Conservation (phyloP, 805 yeast species). For the Metschnikowia picachoensis region DNA sequence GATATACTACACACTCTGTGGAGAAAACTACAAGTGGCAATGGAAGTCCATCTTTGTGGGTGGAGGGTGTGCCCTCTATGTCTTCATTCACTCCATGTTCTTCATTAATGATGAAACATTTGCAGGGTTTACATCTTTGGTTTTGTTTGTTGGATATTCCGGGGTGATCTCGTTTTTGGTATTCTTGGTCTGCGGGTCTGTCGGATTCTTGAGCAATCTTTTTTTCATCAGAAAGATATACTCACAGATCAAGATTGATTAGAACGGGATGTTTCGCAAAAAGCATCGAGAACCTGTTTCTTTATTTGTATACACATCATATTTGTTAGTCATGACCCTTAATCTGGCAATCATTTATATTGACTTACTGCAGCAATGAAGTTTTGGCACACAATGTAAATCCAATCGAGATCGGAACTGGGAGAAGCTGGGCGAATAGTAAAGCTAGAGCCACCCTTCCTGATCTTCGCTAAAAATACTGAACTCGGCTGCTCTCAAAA, state of each 20-base stretch:
- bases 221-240: slow-evolving; percentile 76
- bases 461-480: slow-evolving; percentile 29
- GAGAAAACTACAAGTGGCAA: slow-evolving; percentile 96
- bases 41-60: slow-evolving; percentile 88
- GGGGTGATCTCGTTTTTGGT: slow-evolving; percentile 62
- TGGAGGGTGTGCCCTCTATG: slow-evolving; percentile 84
- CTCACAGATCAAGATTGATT: slow-evolving; percentile 80
- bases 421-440: not conserved
- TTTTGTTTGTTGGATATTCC: slow-evolving; percentile 82
- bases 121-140: slow-evolving; percentile 71
- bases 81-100: slow-evolving; percentile 72
- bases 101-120: slow-evolving; percentile 61
- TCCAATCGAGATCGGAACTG: not conserved
- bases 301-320: too few species aligned
- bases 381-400: not conserved
- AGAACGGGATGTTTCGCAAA: not conserved
- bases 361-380: too few species aligned
- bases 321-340: too few species aligned
- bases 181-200: slow-evolving; percentile 81
- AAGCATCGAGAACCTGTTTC: too few species aligned
- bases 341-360: too few species aligned
- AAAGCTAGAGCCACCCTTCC: slow-evolving; percentile 34
- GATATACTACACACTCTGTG: slow-evolving; percentile 78
- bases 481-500: slow-evolving; percentile 19
- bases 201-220: slow-evolving; percentile 76